phyloP scores from a whole-genome alignment of 805 yeast species.

The Teunomyces stri region DNA sequence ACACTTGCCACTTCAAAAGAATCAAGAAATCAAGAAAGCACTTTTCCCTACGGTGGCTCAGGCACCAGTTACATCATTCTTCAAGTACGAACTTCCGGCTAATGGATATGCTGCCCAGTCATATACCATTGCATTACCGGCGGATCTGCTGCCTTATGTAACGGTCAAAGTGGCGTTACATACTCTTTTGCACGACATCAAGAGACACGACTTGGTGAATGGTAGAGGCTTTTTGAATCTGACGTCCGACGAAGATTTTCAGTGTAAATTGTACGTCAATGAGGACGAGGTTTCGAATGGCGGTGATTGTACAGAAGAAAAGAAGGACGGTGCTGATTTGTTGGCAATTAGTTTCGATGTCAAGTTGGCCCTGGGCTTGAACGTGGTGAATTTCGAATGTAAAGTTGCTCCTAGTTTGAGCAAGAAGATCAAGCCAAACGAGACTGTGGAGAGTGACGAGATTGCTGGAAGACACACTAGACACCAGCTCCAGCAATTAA shows the following conservation, averaged over 20 bases:
- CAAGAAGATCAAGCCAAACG: constrained; percentile 31
- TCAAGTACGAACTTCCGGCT: constrained; percentile 37
- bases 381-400: constrained; percentile 39
- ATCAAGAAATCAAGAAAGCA: constrained; percentile 24
- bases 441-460: constrained; percentile 22
- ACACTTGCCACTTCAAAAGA: constrained; percentile 17
- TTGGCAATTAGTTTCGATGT: constrained; percentile 35
- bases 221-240: constrained; percentile 32
- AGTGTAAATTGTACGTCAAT: constrained; percentile 36
- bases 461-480: constrained; percentile 43
- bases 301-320: constrained; percentile 31
- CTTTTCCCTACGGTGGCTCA: constrained; percentile 32
- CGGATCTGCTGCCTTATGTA: constrained; percentile 33
- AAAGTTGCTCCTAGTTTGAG: constrained; percentile 40
- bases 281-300: constrained; percentile 36
- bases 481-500: constrained; percentile 44
- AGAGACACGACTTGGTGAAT: constrained; percentile 29
- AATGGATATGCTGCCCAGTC: constrained; percentile 40
- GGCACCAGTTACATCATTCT: constrained; percentile 28
- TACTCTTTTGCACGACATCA: constrained; percentile 27
- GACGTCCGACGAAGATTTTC: constrained; percentile 41
- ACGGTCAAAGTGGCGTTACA: constrained; percentile 37
- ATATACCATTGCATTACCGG: constrained; percentile 37
- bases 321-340: constrained; percentile 15
- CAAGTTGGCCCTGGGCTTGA: constrained; percentile 40